phyloP scores from a whole-genome alignment of 192 early-diverging fungal genomes.

The Dissophora globulifera region DNA sequence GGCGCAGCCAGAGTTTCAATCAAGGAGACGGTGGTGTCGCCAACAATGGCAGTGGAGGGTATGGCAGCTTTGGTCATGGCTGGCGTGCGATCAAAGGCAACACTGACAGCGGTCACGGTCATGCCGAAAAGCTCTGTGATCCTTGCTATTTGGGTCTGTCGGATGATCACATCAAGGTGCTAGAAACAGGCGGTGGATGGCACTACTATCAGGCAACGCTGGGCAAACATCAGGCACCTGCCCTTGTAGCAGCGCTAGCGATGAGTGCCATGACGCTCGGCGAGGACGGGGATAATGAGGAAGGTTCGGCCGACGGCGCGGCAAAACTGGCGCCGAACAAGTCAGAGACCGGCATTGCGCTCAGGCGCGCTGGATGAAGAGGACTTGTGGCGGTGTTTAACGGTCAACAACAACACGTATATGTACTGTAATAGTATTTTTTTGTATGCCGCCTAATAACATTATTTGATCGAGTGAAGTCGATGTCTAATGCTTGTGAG shows the following conservation, averaged over 20 bases:
- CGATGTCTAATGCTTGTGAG: too few species aligned
- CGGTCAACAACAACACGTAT: too few species aligned
- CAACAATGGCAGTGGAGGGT: constrained; percentile 10
- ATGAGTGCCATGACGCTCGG: constrained; percentile 15
- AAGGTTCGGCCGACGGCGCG: not conserved
- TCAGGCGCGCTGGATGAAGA: constrained; percentile 12
- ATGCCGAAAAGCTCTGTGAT: constrained; percentile 40
- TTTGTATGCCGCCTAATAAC: too few species aligned
- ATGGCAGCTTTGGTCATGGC: constrained; percentile 26
- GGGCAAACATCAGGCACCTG: constrained; percentile 24
- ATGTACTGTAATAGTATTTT: too few species aligned
- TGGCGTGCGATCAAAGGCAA: constrained; percentile 37
- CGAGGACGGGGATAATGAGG: not conserved
- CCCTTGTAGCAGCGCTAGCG: constrained; percentile 33
- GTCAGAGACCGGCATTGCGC: not conserved
- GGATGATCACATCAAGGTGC: constrained; percentile 37
- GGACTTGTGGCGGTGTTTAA: too few species aligned
- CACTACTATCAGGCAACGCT: constrained; percentile 50
- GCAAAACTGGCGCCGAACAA: not conserved
- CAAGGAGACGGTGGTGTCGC: not conserved
- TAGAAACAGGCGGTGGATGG: constrained; percentile 48
- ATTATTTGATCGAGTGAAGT: too few species aligned
- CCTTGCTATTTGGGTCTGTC: constrained; percentile 49
- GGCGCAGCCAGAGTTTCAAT: constrained; percentile 31
- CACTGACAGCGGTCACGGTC: constrained; percentile 44